These are phyloP conservation scores for Microsporum ferrugineum DNA, from an alignment of 2,329 filamentous ascomycete species.

Conservation along the genomic window DNA sequence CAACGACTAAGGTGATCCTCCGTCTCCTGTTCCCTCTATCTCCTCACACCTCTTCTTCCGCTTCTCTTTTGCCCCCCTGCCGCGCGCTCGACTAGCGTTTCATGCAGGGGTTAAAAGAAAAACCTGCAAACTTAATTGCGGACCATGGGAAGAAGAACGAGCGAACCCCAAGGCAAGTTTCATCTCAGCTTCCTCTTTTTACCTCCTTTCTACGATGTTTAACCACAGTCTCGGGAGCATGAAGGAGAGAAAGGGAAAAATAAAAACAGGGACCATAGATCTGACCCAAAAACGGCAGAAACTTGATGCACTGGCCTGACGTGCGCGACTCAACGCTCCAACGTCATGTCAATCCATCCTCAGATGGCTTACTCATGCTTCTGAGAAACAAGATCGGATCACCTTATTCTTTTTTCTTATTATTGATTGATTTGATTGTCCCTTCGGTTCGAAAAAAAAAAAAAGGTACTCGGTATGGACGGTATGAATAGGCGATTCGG, in stretches of 20 bases:
- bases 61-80: constrained; percentile 1
- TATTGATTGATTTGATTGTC: too few relatives aligned
- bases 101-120: not conserved
- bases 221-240: not conserved
- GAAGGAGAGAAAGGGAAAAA: not conserved
- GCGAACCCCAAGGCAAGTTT: not conserved
- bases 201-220: not conserved
- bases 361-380: too few relatives aligned
- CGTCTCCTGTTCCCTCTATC: not conserved
- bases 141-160: not conserved
- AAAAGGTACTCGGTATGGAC: not conserved
- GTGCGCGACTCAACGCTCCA: not conserved
- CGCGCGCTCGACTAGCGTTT: not conserved
- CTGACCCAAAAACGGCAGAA: not conserved
- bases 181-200: not conserved
- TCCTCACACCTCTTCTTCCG: not conserved
- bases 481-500: not conserved
- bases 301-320: not conserved
- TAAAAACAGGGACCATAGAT: too few relatives aligned
- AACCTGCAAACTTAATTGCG: not conserved
- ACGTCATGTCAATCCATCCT: not conserved
- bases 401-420: not conserved
- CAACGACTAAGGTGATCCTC: not conserved
- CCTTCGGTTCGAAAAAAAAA: too few relatives aligned
- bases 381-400: not conserved